Evolutionary conservation across 2,329 filamentous ascomycete genomes (phyloP).

Genomic region (Monilinia fructicola): DNA sequence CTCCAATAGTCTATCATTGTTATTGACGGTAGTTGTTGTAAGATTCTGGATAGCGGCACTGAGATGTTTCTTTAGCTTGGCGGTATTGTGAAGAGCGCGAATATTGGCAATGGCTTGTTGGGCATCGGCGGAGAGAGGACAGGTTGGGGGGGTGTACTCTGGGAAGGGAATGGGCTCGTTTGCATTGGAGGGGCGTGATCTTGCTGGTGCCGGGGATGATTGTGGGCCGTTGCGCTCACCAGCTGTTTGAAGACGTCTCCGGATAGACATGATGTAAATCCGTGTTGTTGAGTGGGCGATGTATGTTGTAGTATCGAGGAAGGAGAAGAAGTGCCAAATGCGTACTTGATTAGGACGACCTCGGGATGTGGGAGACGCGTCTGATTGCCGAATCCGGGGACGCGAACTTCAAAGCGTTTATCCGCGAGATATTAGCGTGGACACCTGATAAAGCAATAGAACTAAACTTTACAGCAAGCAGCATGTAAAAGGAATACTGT

Average conservation of each 20-base stretch:
- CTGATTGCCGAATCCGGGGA: constrained; percentile 5
- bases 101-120: constrained; percentile 50
- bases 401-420: constrained; percentile 1
- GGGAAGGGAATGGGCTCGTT: constrained; percentile 42
- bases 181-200: constrained; percentile 25
- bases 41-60: constrained; percentile 49
- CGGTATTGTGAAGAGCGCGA: constrained; percentile 44
- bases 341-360: not conserved
- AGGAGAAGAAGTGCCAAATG: not conserved
- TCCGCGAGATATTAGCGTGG: not conserved
- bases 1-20: constrained; percentile 53
- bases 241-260: constrained; percentile 30
- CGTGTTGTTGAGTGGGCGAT: not conserved
- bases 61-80: constrained; percentile 50
- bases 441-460: not conserved
- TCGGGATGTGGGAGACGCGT: constrained; percentile 19
- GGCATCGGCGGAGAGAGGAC: constrained; percentile 50
- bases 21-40: constrained; percentile 49
- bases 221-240: constrained; percentile 23
- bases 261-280: constrained; percentile 29
- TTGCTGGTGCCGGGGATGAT: constrained; percentile 30
- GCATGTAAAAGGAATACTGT: not conserved
- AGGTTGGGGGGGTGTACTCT: constrained; percentile 53
- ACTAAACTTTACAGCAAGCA: too few relatives aligned
- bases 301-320: not conserved